Base-by-base conservation (phyloP, 129 eudicot genomes). In the Helichrysum umbraculigerum region DNA sequence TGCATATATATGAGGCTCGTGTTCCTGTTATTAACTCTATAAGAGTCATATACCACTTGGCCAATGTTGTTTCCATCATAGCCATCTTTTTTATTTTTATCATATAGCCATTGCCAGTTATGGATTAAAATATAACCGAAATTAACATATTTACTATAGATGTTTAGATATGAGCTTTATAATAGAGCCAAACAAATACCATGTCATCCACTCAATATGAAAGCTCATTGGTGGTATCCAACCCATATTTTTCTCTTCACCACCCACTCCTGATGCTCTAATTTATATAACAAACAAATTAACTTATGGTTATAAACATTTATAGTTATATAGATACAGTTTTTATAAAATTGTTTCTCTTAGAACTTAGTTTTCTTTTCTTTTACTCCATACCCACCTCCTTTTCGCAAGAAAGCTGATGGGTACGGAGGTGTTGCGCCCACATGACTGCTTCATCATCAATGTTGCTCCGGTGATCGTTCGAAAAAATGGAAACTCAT, bases 371-470 rank as follows among this genome's bases (percentile, higher is more conserved):
- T 67, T 76, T 76, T 66, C 44, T 39, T 69, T 70, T 74, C 59
- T 70, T 60, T 66, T 80, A 66, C 84, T 80, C 76, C 84, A 74
- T 80, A 80, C 84, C 84, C 84, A 66, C 70, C 84, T 74, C 35
- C 79, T 67, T 80, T 68, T 74, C 84, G 65, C 75, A 67, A 80
- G 79, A 60, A 80, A 80, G 83, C 76, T 67, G 79, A 74, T 80
- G 84, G 84, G 84, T 80, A 74, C 79, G 84, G 84, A 80, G 84
- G 75, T 80, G 84, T 74, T 80, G 76, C 76, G 67, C 79, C 84
- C 84, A 80, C 84, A 66, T 28, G 75, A 74, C 47, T 32, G 41
- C 20, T 74, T 22, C 70, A 73, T 80, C 75, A 30, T 59, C 51
- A 73, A 56, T 15, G 70, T 72, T n/a, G 61, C 78, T 66, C 83